phyloP scores from a whole-genome alignment of 441 rosid genomes.

The Bocquillonia castaneifolia region DNA sequence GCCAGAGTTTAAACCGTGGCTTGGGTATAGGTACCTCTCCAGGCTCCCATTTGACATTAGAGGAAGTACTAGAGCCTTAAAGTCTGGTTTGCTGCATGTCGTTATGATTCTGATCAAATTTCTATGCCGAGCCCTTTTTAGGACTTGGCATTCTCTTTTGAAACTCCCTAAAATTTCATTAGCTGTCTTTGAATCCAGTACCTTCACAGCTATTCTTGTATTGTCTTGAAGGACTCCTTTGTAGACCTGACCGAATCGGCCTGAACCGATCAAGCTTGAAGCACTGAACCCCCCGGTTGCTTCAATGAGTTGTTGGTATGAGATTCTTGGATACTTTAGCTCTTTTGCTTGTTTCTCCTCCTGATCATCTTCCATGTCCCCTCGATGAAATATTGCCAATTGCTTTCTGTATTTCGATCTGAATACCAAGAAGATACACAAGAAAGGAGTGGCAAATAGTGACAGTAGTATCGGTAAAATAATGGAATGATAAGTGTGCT shows the following conservation, averaged over 20 bases:
- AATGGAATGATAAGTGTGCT: conserved; percentile 6
- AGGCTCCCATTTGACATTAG: conserved; percentile 35
- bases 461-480: conserved; percentile 23
- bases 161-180: conserved; percentile 26
- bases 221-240: conserved; percentile 33
- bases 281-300: conserved; percentile 30
- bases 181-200: conserved; percentile 24
- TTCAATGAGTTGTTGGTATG: conserved; percentile 34
- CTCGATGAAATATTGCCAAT: conserved; percentile 4
- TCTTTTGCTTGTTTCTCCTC: conserved; percentile 45
- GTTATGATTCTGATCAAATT: conserved; percentile 33
- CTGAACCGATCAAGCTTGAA: conserved; percentile 28
- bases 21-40: conserved; percentile 50
- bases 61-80: conserved; percentile 35
- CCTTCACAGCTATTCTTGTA: conserved; percentile 33
- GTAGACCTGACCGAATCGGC: conserved; percentile 31
- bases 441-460: conserved; percentile 11
- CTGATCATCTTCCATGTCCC: conserved; percentile 43
- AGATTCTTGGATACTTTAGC: conserved; percentile 31
- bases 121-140: conserved; percentile 31
- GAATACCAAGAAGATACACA: conserved; percentile 17
- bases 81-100: conserved; percentile 32
- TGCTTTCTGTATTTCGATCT: conserved; percentile 18
- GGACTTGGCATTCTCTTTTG: conserved; percentile 31
- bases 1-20: conserved; percentile 29